These are phyloP conservation scores for Umbelopsis vinacea DNA, from an alignment of 192 early-diverging fungal species.

Conservation along the genomic window DNA sequence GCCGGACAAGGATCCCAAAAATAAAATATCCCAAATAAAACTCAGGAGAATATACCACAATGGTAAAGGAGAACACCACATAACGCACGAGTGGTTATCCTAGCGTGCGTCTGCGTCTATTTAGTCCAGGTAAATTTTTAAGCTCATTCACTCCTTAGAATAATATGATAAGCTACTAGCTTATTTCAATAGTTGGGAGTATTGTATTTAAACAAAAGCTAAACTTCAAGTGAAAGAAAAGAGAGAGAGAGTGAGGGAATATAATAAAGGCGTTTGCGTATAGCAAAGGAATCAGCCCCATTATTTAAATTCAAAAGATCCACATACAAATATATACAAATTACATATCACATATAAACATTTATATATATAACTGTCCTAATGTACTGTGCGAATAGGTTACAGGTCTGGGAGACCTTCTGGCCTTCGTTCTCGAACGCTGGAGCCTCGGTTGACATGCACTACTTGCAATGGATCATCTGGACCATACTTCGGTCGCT, in stretches of 20 bases:
- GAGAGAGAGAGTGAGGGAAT: no score
- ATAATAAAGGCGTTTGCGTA: no score
- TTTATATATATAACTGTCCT: background rate
- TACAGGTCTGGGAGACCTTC: background rate
- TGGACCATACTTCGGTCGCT: slow-evolving; percentile 31
- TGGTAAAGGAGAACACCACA: background rate
- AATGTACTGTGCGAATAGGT: background rate
- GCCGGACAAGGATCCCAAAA: no score
- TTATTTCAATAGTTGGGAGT: no score
- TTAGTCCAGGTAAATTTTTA: no score
- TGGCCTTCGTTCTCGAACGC: slow-evolving; percentile 14
- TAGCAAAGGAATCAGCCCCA: no score
- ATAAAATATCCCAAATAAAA: background rate
- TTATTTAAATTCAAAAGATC: no score
- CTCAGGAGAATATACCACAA: background rate
- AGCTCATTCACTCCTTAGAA: no score
- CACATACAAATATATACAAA: background rate
- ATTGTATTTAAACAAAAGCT: no score
- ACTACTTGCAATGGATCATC: slow-evolving; percentile 39
- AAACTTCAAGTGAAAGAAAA: no score
- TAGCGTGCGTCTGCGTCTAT: no score
- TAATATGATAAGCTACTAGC: no score
- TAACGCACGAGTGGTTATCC: background rate
- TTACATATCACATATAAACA: background rate
- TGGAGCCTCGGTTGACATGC: slow-evolving; percentile 21